Conservation (phyloP, 768 basidiomycete genomes). For the Pluteus cervinus region DNA sequence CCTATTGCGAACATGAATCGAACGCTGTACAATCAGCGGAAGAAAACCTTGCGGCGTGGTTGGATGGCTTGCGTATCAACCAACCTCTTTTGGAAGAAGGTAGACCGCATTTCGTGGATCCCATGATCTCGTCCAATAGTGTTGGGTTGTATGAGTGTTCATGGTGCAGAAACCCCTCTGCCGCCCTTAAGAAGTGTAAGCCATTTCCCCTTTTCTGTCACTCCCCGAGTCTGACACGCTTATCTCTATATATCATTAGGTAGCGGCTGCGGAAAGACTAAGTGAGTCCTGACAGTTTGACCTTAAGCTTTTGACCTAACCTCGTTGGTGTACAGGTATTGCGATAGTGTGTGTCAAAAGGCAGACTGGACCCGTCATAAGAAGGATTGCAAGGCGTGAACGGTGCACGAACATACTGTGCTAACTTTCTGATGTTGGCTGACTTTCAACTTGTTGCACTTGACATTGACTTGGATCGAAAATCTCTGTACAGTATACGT, state of each 20-base stretch:
- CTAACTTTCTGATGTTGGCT: too few relatives aligned
- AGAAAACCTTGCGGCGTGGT: conserved; percentile 55
- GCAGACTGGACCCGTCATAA: conserved; percentile 34
- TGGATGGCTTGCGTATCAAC: conserved; percentile 41
- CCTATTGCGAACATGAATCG: conserved; percentile 22
- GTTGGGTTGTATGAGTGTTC: conserved; percentile 56
- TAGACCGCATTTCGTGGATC: conserved; percentile 30
- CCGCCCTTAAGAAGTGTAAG: conserved; percentile 44
- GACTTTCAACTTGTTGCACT: too few relatives aligned
- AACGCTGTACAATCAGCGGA: conserved; percentile 33
- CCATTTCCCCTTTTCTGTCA: too few relatives aligned
- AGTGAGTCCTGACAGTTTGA: conserved; percentile 9
- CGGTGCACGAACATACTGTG: too few relatives aligned
- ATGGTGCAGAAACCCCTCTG: conserved; percentile 61
- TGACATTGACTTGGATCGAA: too few relatives aligned
- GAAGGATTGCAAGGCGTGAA: conserved; percentile 26
- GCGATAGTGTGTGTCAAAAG: conserved; percentile 35
- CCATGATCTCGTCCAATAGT: conserved; percentile 40
- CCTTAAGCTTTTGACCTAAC: neutral
- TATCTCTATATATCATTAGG: too few relatives aligned
- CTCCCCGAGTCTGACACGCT: too few relatives aligned
- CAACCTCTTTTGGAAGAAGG: conserved; percentile 21
- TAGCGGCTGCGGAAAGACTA: conserved; percentile 19
- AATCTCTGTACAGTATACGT: too few relatives aligned
- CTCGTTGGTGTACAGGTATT: conserved; percentile 29